These are phyloP conservation scores for Rutstroemia sp. DNA, from an alignment of 2,329 filamentous ascomycete genomes.

Conservation along the genomic window DNA sequence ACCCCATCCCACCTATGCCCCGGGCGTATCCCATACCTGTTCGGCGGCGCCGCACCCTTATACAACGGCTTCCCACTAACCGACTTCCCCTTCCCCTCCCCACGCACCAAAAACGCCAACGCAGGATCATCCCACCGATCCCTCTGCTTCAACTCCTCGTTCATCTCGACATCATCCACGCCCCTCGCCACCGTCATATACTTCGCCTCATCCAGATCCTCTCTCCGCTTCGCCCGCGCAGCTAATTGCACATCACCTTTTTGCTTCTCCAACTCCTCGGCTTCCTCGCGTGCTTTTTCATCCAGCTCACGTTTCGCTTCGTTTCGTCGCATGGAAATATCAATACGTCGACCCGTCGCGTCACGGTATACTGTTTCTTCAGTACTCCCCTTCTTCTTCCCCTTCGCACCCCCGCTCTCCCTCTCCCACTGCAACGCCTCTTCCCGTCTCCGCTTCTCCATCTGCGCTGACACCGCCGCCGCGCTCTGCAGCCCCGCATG, in stretches of 20 bases:
- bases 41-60: slow-evolving; percentile 72
- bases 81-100: slow-evolving; percentile 17
- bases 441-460: slow-evolving; percentile 57
- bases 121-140: slow-evolving; percentile 94
- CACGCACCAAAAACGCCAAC: slow-evolving; percentile 59
- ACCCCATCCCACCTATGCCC: slow-evolving; percentile 97
- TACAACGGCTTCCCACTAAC: slow-evolving; percentile 45
- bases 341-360: slow-evolving; percentile 88
- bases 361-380: slow-evolving; percentile 91
- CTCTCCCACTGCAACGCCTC: slow-evolving; percentile 48
- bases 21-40: slow-evolving; percentile 87
- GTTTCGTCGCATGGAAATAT: slow-evolving; percentile 82
- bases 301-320: slow-evolving; percentile 76
- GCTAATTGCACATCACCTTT: slow-evolving; percentile 80
- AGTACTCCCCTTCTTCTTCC: slow-evolving; percentile 40
- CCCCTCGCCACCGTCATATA: slow-evolving; percentile 72
- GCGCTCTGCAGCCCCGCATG: slow-evolving; percentile 83
- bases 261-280: slow-evolving; percentile 59
- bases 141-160: slow-evolving; percentile 68
- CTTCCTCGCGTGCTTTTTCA: slow-evolving; percentile 58
- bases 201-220: slow-evolving; percentile 71
- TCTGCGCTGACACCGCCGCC: slow-evolving; percentile 64
- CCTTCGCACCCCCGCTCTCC: slow-evolving; percentile 31
- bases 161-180: slow-evolving; percentile 81
- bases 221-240: slow-evolving; percentile 55